Evolutionary conservation across 2,329 filamentous ascomycete genomes (phyloP), one percentile per base, ranked within the genome.

Genomic region (Helicocarpus griseus): DNA sequence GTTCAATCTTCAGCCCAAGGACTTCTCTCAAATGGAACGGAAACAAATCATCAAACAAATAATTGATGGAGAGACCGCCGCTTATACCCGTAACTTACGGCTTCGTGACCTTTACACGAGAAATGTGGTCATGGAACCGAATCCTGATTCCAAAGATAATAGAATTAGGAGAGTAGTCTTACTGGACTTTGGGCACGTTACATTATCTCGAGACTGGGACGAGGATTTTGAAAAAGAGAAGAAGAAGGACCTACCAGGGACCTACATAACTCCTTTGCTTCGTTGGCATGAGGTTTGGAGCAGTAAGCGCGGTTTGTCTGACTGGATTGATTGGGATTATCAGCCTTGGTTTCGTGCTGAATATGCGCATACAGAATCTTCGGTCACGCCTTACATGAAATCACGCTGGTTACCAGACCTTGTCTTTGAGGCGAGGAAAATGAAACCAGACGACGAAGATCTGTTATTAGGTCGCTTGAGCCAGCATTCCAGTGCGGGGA

Each of bases 241-340:
- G 33, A 35, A 31, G 24, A 19, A 13, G n/a, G n/a, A n/a, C 4
- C 26, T 53, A 8, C 51, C 52, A 14, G 48, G 52, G 19, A 51
- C 38, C 3, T 51, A 28, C 29, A 48, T 51, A 9, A 43, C 48
- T 26, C 52, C 52, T 17, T 45, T 54, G 26, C 45, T 54, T 19
- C 43, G 52, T n/a, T 54, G 48, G 49, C 35, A 38, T 36, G 24
- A 43, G n/a, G n/a, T 28, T 3, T 47, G 22, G 5, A 17, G 29
- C 4, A 14, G 8, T 11, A 14, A 17, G 9, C 7, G 29, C 17
- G 13, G 36, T 3, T 51, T 54, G 24, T n/a, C 14, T 4, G 29
- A 22, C 3, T 54, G 52, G 52, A 31, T 51, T 6, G 43, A 54
- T 28, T 51, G 52, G 52, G 52, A 53, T 24, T 53, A 40, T n/a